Conservation (phyloP, 805 yeast genomes). For the Hermanozyma aechmeae region DNA sequence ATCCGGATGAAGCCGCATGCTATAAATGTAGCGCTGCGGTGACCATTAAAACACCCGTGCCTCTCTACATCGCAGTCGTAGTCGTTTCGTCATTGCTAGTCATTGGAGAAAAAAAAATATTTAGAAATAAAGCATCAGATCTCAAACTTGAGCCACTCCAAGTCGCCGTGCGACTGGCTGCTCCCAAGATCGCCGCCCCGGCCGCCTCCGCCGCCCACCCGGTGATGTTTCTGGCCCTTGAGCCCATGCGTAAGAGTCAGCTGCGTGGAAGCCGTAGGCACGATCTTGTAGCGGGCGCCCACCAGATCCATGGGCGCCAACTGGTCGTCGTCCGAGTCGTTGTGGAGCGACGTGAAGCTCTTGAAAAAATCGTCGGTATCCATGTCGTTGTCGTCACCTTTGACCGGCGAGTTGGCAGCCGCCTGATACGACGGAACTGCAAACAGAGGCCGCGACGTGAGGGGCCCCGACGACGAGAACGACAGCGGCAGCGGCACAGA, state of each 20-base stretch:
- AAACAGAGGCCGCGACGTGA: neutral
- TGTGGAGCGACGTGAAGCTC: constrained; percentile 13
- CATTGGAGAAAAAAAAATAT: neutral
- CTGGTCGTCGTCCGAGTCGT: constrained; percentile 6
- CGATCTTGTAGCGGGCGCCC: constrained; percentile 8
- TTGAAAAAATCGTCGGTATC: constrained; percentile 14
- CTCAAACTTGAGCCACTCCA: constrained; percentile 26
- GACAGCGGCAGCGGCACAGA: neutral
- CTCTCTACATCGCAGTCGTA: no score
- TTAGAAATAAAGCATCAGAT: constrained; percentile 4
- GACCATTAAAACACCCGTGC: no score
- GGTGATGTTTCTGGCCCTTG: constrained; percentile 2
- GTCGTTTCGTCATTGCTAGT: no score
- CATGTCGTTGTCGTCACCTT: constrained; percentile 9
- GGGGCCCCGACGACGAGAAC: neutral
- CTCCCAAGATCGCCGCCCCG: no score
- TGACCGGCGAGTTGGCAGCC: no score
- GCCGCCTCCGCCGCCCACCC: no score
- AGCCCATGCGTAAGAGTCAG: constrained; percentile 12
- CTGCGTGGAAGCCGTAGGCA: constrained; percentile 6
- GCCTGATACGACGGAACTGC: neutral
- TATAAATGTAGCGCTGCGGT: no score
- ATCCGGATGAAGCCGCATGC: no score
- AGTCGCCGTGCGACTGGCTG: constrained; percentile 10
- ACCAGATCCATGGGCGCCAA: neutral